Percentiles rank a stretch among this genome's conserved stretches.
Evolutionary conservation across 495 filamentous ascomycete genomes (phyloP).

Genomic region (Pseudotulostoma volvatum): DNA sequence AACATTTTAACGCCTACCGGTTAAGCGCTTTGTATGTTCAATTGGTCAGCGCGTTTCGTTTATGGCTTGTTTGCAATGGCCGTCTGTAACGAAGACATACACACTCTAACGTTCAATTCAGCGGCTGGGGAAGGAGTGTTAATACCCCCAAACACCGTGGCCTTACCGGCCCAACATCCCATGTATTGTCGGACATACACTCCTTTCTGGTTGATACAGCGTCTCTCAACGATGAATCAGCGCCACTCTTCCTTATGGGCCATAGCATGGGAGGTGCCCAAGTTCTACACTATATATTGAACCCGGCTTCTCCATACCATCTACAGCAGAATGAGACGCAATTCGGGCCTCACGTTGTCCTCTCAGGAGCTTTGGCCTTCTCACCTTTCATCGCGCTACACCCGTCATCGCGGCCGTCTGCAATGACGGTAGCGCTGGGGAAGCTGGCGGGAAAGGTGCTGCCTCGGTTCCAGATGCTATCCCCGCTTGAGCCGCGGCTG

Average conservation of each 20-base stretch:
- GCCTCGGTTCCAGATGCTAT: conserved; percentile 41
- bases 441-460: conserved; percentile 45
- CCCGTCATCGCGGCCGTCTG: conserved; percentile 39
- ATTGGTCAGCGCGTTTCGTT: no score
- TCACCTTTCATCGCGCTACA: conserved; percentile 55
- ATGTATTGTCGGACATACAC: conserved; percentile 60
- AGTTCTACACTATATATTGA: conserved; percentile 35
- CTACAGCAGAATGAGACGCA: conserved; percentile 7
- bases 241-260: conserved; percentile 71
- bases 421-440: conserved; percentile 40
- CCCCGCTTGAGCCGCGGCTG: conserved; percentile 37
- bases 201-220: conserved; percentile 41
- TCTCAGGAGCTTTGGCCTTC: conserved; percentile 52
- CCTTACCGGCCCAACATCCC: conserved; percentile 49
- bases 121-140: conserved; percentile 39
- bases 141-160: conserved; percentile 37
- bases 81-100: conserved; percentile 24
- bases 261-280: conserved; percentile 77
- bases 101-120: conserved; percentile 1
- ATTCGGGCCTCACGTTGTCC: conserved; percentile 24
- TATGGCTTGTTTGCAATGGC: no score
- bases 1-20: no score
- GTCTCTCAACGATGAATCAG: conserved; percentile 10
- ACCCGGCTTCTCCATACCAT: conserved; percentile 10
- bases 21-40: no score